Percentiles rank a stretch among this genome's conserved stretches.
These are phyloP conservation scores for Cladobotryum protrusum DNA, from an alignment of 2,329 filamentous ascomycete species.

Conservation along the genomic window DNA sequence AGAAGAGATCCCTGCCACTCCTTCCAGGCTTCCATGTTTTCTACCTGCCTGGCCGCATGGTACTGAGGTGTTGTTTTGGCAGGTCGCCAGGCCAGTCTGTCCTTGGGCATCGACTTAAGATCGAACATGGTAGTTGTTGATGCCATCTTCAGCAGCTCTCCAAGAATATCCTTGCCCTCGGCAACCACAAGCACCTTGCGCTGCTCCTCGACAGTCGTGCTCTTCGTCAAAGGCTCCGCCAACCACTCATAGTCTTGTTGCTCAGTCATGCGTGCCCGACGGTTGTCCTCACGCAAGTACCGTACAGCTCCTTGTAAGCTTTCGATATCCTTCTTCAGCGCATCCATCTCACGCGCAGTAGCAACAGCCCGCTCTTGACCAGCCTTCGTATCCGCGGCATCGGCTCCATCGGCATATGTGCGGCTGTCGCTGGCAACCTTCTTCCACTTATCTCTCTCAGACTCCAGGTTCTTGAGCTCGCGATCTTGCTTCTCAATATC, in stretches of 20 bases:
- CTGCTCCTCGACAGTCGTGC: conserved; percentile 39
- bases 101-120: conserved; percentile 48
- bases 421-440: conserved; percentile 59
- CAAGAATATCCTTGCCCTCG: conserved; percentile 59
- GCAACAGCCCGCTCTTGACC: conserved; percentile 62
- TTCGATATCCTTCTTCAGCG: conserved; percentile 62
- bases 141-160: conserved; percentile 58
- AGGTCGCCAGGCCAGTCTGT: conserved; percentile 61
- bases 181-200: conserved; percentile 46
- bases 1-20: conserved; percentile 51
- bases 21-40: conserved; percentile 59
- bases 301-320: conserved; percentile 59
- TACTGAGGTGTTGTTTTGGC: conserved; percentile 58
- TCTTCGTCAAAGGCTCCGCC: conserved; percentile 51
- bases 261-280: conserved; percentile 52
- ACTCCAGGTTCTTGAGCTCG: conserved; percentile 58
- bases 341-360: conserved; percentile 66
- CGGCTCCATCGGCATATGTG: conserved; percentile 47
- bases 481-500: conserved; percentile 62
- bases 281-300: conserved; percentile 62
- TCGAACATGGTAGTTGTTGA: conserved; percentile 52
- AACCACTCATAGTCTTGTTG: conserved; percentile 54
- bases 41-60: conserved; percentile 57
- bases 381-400: conserved; percentile 46
- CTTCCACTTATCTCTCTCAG: conserved; percentile 64